Conservation (phyloP, 2,329 filamentous ascomycete species). For the Thielaviopsis populi region DNA sequence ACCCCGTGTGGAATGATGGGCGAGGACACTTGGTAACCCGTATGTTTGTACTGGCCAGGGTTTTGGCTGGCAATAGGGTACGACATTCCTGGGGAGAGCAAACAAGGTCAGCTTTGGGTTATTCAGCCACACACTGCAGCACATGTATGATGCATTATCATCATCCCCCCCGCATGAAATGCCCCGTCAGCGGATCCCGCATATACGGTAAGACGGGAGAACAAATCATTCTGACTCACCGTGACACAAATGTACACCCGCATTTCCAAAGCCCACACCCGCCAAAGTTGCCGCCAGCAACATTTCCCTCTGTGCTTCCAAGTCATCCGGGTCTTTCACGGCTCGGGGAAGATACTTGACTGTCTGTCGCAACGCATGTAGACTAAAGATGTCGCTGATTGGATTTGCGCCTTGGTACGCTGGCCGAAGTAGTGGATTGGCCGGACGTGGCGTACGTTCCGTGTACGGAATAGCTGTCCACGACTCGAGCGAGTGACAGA, state of each 20-base stretch:
- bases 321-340: constrained; percentile 74
- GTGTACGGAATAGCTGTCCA: constrained; percentile 96
- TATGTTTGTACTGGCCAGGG: constrained; percentile 64
- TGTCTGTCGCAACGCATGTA: constrained; percentile 67
- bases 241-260: constrained; percentile 70
- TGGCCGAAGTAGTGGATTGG: constrained; percentile 78
- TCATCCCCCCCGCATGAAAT: neutral
- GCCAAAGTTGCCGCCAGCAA: constrained; percentile 84
- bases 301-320: constrained; percentile 91
- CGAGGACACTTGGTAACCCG: constrained; percentile 62
- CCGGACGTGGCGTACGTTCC: constrained; percentile 67
- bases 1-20: constrained; percentile 93
- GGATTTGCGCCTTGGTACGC: constrained; percentile 97
- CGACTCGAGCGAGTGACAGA: constrained; percentile 89
- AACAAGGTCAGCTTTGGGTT: neutral
- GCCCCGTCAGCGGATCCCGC: neutral
- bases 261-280: constrained; percentile 93
- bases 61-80: constrained; percentile 97
- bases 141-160: neutral
- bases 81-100: constrained; percentile 54
- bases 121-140: neutral
- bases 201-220: neutral
- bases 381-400: constrained; percentile 91
- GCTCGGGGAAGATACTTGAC: constrained; percentile 86
- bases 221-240: constrained; percentile 27